These are phyloP conservation scores for Vitis rotundifolia DNA, from an alignment of 164 flowering plant species.

Conservation along the genomic window DNA sequence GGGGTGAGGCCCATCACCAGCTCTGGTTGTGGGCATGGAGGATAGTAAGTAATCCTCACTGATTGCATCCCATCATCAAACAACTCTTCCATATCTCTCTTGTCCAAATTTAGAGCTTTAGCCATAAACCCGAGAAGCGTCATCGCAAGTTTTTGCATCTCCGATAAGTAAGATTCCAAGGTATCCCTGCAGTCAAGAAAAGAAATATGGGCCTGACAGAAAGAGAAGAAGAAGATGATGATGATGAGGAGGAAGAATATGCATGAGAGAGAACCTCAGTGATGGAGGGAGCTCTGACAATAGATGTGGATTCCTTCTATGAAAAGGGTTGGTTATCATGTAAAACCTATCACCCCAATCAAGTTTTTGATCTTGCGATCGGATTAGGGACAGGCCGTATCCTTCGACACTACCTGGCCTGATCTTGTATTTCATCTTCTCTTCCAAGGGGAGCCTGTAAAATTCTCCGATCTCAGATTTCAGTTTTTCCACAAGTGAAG, in stretches of 20 bases:
- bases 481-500: slow-evolving; percentile 29
- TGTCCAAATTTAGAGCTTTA: slow-evolving; percentile 23
- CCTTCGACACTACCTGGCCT: slow-evolving; percentile 41
- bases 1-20: slow-evolving; percentile 33
- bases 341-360: slow-evolving; percentile 25
- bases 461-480: slow-evolving; percentile 31
- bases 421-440: slow-evolving; percentile 29
- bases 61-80: slow-evolving; percentile 41
- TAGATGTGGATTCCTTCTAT: slow-evolving; percentile 21
- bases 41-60: slow-evolving; percentile 43
- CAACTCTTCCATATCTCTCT: slow-evolving; percentile 20
- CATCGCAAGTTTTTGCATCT: slow-evolving; percentile 22
- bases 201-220: too few species aligned
- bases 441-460: slow-evolving; percentile 39
- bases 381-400: slow-evolving; percentile 29
- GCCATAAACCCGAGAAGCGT: slow-evolving; percentile 20
- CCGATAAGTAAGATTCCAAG: slow-evolving; percentile 26
- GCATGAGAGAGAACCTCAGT: slow-evolving; percentile 13
- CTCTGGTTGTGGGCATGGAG: slow-evolving; percentile 50
- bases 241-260: neutral
- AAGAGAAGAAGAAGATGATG: too few species aligned
- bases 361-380: slow-evolving; percentile 16
- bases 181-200: slow-evolving; percentile 11
- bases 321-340: slow-evolving; percentile 22
- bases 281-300: slow-evolving; percentile 36